phyloP scores from a whole-genome alignment of 257 asterid species.

The Vinca minor region DNA sequence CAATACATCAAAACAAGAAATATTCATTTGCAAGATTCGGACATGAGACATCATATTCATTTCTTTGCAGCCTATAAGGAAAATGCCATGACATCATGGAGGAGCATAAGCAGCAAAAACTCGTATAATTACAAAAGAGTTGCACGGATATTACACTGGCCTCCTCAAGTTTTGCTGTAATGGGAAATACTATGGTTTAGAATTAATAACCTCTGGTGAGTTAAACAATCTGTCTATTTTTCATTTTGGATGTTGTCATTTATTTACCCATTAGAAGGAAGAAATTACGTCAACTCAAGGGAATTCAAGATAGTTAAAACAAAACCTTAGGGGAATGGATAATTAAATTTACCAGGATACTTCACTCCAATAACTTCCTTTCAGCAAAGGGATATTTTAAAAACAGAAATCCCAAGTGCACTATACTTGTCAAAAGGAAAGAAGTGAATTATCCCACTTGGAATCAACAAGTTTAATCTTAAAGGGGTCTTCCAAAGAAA shows the following conservation, averaged over 20 bases:
- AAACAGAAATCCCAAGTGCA: neutral
- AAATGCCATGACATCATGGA: neutral
- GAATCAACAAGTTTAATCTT: neutral
- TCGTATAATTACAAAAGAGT: neutral
- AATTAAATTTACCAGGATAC: neutral
- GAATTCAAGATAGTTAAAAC: neutral
- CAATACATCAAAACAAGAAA: no score
- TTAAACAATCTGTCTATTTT: neutral
- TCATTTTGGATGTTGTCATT: neutral
- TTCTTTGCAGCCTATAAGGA: neutral
- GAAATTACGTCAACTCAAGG: neutral
- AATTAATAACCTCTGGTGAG: neutral
- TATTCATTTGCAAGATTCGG: neutral
- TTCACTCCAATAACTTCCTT: neutral
- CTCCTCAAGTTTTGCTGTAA: neutral
- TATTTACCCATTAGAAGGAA: neutral
- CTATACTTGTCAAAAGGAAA: neutral
- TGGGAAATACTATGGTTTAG: neutral
- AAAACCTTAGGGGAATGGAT: neutral
- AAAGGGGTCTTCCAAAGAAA: neutral
- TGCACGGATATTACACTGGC: neutral
- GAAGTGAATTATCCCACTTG: neutral
- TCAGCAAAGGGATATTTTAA: neutral
- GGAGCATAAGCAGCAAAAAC: neutral
- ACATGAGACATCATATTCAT: conserved; percentile 8